Evolutionary conservation across 2,329 filamentous ascomycete species (phyloP).

Genomic region (Exophiala sideris): DNA sequence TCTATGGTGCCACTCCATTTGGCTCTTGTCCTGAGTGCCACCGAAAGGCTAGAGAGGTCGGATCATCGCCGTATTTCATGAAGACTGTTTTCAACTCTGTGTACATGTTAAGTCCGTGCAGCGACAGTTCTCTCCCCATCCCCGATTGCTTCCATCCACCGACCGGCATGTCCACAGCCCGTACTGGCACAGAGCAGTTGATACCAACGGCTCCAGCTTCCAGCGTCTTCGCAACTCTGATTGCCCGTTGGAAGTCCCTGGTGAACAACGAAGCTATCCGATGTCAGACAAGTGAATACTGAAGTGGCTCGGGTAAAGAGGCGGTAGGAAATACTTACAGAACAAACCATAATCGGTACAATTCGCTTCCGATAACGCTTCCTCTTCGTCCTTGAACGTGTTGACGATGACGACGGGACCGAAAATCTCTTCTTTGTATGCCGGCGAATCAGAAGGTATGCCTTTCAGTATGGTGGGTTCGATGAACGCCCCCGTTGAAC

Average conservation of each 20-base stretch:
- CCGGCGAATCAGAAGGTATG: too few species aligned
- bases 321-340: constrained; percentile 14
- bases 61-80: constrained; percentile 30
- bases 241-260: constrained; percentile 36
- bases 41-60: constrained; percentile 1
- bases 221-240: constrained; percentile 39
- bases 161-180: constrained; percentile 38
- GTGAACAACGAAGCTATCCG: constrained; percentile 39
- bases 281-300: background rate
- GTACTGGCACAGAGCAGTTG: constrained; percentile 45
- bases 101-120: constrained; percentile 39
- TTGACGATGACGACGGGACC: constrained; percentile 40
- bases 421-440: constrained; percentile 49
- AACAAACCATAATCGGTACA: constrained; percentile 43
- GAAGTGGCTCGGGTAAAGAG: background rate
- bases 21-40: constrained; percentile 5
- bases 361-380: constrained; percentile 37
- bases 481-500: background rate
- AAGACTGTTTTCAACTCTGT: constrained; percentile 38
- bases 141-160: constrained; percentile 45
- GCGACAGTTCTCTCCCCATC: constrained; percentile 48
- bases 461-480: background rate
- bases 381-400: constrained; percentile 37
- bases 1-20: background rate
- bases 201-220: constrained; percentile 44